Conservation (phyloP, 2,329 filamentous ascomycete genomes). For the Westerdykella ornata region DNA sequence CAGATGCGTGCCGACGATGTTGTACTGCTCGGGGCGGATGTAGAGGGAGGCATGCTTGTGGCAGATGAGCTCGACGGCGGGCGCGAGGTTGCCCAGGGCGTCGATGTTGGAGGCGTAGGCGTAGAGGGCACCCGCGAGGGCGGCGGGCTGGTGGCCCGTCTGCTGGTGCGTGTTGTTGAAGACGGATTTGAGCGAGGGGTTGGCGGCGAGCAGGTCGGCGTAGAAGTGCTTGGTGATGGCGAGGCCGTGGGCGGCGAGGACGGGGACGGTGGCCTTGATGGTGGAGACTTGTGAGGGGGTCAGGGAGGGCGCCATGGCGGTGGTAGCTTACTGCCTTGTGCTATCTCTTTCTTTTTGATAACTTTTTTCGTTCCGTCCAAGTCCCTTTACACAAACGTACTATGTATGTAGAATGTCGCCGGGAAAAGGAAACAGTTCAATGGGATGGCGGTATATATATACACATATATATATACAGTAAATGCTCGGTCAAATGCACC, state of each 20-base stretch:
- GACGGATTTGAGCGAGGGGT: conserved; percentile 61
- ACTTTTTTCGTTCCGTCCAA: too few relatives aligned
- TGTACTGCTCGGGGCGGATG: conserved; percentile 63
- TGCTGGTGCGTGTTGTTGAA: conserved; percentile 67
- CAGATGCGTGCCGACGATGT: conserved; percentile 62
- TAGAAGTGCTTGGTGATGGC: conserved; percentile 68
- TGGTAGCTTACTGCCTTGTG: too few relatives aligned
- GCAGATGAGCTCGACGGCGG: conserved; percentile 61
- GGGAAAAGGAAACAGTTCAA: too few relatives aligned
- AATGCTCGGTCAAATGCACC: too few relatives aligned
- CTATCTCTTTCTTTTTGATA: too few relatives aligned
- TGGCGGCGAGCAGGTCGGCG: conserved; percentile 56
- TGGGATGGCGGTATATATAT: too few relatives aligned
- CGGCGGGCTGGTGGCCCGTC: conserved; percentile 61
- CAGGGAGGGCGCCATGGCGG: conserved; percentile 39
- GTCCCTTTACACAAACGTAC: too few relatives aligned
- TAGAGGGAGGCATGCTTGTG: conserved; percentile 68
- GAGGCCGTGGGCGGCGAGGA: conserved; percentile 60
- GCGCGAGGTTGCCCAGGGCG: conserved; percentile 54
- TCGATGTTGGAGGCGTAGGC: conserved; percentile 67
- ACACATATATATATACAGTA: too few relatives aligned
- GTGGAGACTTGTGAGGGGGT: conserved; percentile 57
- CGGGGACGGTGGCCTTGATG: conserved; percentile 64
- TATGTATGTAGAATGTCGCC: too few relatives aligned
- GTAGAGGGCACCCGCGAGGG: conserved; percentile 62